Percentiles rank a stretch among this genome's conserved stretches.
phyloP scores from a whole-genome alignment of 2,329 filamentous ascomycete species.

The Pleurostoma richardsiae region DNA sequence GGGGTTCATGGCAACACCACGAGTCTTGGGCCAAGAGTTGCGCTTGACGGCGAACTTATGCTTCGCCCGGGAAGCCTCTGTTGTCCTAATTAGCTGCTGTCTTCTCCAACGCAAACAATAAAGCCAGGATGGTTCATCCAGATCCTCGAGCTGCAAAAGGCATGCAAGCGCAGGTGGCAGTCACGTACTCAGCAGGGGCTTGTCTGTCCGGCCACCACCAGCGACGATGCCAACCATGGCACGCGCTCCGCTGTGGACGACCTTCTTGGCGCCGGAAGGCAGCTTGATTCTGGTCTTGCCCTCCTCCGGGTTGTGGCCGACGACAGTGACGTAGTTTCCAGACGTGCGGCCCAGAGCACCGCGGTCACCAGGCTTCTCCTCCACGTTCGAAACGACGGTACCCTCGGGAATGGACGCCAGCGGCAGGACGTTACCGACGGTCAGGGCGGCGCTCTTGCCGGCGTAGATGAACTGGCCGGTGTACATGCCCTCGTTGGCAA shows the following conservation, averaged over 20 bases:
- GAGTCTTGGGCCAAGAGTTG: constrained; percentile 99
- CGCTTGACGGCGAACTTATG: constrained; percentile 99
- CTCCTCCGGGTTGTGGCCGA: constrained; percentile 97
- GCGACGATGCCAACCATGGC: constrained; percentile 99
- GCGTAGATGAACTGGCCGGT: constrained; percentile 99
- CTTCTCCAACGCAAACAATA: no score
- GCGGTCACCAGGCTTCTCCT: constrained; percentile 98
- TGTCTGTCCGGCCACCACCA: constrained; percentile 99
- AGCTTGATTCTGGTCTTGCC: constrained; percentile 99
- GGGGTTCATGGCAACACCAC: constrained; percentile 99
- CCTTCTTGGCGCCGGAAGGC: constrained; percentile 98
- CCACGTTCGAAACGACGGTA: constrained; percentile 98
- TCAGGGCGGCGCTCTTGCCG: constrained; percentile 96
- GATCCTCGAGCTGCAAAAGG: background rate
- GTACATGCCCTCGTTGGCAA: constrained; percentile 99
- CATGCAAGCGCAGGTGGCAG: background rate
- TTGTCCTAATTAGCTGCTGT: constrained; percentile 32
- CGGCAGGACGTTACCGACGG: constrained; percentile 95
- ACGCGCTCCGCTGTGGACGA: constrained; percentile 84
- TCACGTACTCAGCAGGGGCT: constrained; percentile 85
- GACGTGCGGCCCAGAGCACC: constrained; percentile 94
- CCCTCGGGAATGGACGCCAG: constrained; percentile 94
- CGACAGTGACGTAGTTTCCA: constrained; percentile 98
- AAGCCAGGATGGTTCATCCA: constrained; percentile 3
- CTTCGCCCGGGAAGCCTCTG: constrained; percentile 98